Evolutionary conservation across 208 protist genomes (phyloP).

Genomic region (Wallacemonas collosoma): DNA sequence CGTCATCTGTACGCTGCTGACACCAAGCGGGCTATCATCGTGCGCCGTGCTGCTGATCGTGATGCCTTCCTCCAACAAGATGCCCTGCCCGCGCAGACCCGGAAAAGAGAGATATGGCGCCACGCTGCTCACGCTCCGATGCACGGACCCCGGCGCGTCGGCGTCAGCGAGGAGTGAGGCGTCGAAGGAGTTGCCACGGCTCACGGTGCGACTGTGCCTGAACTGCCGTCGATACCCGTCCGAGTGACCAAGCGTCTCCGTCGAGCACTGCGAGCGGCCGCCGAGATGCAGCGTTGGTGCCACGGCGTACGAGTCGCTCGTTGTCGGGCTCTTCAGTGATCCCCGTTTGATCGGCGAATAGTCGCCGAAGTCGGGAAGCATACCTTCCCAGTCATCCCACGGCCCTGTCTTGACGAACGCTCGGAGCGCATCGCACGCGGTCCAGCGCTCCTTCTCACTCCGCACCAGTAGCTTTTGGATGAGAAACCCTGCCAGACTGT

Average conservation of each 20-base stretch:
- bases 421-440: not conserved
- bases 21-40: not conserved
- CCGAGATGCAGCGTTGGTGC: not conserved
- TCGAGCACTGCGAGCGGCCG: not conserved
- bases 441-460: slow-evolving; percentile 1
- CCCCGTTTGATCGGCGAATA: not conserved
- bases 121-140: not conserved
- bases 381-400: not conserved
- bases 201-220: not conserved
- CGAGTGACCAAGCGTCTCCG: not conserved
- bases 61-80: not conserved
- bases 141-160: not conserved
- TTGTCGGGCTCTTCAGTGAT: not conserved
- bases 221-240: not conserved
- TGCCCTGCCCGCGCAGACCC: not conserved
- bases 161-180: not conserved
- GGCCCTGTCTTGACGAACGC: not conserved
- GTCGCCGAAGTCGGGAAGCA: not conserved
- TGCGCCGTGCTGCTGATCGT: not conserved
- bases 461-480: not conserved
- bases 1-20: not conserved
- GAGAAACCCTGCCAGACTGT: not conserved
- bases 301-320: not conserved
- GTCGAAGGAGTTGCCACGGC: not conserved
- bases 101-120: not conserved